Conservation (phyloP, 352 stramenopile genomes). For the Pythium sukuiense region DNA sequence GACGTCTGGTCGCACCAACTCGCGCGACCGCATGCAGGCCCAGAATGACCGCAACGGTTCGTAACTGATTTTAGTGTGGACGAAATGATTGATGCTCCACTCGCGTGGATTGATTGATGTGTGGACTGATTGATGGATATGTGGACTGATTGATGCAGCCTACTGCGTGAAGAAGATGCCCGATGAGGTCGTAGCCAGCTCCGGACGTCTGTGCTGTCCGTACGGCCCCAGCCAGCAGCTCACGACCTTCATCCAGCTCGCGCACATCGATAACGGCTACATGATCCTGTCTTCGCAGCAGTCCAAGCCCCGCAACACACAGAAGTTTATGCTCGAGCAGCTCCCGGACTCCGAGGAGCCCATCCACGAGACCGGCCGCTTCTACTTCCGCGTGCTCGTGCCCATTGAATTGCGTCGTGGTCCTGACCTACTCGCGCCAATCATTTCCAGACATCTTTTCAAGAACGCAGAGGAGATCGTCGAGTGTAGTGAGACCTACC, state of each 20-base stretch:
- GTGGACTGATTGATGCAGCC: slow-evolving; percentile 22
- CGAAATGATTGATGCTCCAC: not conserved
- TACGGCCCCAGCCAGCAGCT: slow-evolving; percentile 50
- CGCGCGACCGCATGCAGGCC: slow-evolving; percentile 29
- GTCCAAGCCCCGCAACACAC: slow-evolving; percentile 7
- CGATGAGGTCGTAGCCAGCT: slow-evolving; percentile 67
- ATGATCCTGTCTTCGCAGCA: slow-evolving; percentile 66
- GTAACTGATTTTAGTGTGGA: not conserved
- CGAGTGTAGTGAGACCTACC: slow-evolving; percentile 64
- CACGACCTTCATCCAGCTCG: slow-evolving; percentile 72
- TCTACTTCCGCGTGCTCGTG: slow-evolving; percentile 79
- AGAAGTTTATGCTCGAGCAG: slow-evolving; percentile 35
- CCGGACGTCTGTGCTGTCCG: slow-evolving; percentile 55
- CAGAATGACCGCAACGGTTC: slow-evolving; percentile 49
- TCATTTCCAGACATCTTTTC: slow-evolving; percentile 65
- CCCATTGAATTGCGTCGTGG: slow-evolving; percentile 71
- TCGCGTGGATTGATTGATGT: not conserved
- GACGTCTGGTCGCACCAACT: slow-evolving; percentile 26
- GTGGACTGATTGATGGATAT: not conserved
- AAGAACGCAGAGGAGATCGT: slow-evolving; percentile 86
- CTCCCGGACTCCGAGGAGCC: slow-evolving; percentile 40
- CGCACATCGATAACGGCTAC: slow-evolving; percentile 68
- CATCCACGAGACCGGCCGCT: slow-evolving; percentile 41
- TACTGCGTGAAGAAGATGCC: slow-evolving; percentile 81
- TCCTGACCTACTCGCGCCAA: slow-evolving; percentile 67